Percentiles rank a stretch among this genome's conserved stretches.
Evolutionary conservation across 306 rosid species (phyloP).

Genomic region (Rubus idaeus): DNA sequence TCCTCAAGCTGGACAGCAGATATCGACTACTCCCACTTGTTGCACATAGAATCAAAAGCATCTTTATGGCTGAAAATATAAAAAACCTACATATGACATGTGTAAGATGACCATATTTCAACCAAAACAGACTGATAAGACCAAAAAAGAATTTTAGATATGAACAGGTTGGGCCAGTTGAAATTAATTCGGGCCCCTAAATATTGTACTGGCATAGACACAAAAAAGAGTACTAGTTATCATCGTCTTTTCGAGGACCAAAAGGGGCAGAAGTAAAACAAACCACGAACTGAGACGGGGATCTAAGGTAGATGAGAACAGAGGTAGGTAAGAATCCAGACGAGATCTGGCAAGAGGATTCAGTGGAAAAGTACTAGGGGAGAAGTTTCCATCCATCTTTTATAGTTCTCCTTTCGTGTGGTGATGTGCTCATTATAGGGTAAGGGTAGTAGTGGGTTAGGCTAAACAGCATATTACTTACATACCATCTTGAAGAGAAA

Average conservation of each 20-base stretch:
- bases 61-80: not conserved
- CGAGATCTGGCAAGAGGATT: not conserved
- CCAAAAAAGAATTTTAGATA: not conserved
- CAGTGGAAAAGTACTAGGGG: not conserved
- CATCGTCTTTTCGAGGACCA: not conserved
- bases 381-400: not conserved
- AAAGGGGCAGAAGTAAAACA: not conserved
- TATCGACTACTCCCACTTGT: not conserved
- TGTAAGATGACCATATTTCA: not conserved
- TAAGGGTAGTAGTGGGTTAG: not conserved
- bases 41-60: not conserved
- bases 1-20: not conserved
- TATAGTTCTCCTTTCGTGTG: not conserved
- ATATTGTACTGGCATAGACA: not conserved
- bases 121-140: not conserved
- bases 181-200: not conserved
- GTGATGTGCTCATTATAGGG: not conserved
- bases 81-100: not conserved
- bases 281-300: not conserved
- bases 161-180: not conserved
- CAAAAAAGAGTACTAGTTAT: no score
- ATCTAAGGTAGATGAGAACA: not conserved
- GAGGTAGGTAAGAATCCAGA: not conserved
- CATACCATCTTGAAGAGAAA: not conserved
- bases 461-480: not conserved